Percentiles rank a stretch among this genome's conserved stretches.
phyloP scores from a whole-genome alignment of 1,139 yeast species.

The Sugiyamaella japonica region DNA sequence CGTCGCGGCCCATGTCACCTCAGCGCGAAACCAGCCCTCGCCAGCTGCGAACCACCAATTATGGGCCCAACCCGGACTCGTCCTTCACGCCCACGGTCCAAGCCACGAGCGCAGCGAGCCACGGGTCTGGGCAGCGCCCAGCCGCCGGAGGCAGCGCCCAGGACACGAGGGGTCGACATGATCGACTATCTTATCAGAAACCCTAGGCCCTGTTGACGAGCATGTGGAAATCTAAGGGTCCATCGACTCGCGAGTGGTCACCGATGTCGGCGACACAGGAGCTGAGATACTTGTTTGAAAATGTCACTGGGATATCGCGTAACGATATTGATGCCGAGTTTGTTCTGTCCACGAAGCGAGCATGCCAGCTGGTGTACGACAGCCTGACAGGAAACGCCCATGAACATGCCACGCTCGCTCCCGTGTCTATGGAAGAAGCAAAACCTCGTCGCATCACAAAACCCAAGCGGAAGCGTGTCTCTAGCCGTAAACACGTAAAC shows the following conservation, averaged over 20 bases:
- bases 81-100: no score
- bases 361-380: constrained; percentile 4
- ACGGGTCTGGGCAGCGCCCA: no score
- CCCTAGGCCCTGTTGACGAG: neutral
- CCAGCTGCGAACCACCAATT: no score
- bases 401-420: neutral
- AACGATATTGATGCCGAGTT: constrained; percentile 6
- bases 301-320: constrained; percentile 1
- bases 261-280: neutral
- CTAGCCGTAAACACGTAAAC: neutral
- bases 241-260: neutral
- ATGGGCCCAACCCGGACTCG: no score
- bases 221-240: neutral
- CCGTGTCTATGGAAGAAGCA: neutral
- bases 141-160: no score
- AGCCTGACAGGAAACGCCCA: neutral
- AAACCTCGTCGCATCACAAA: neutral
- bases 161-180: no score
- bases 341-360: constrained; percentile 5
- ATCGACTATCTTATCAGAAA: neutral
- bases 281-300: constrained; percentile 6
- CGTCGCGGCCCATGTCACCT: no score
- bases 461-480: neutral
- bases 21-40: no score
- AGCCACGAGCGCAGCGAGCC: no score